Evolutionary conservation across 352 stramenopile genomes (phyloP).

Genomic region (Phytophthora sojae): DNA sequence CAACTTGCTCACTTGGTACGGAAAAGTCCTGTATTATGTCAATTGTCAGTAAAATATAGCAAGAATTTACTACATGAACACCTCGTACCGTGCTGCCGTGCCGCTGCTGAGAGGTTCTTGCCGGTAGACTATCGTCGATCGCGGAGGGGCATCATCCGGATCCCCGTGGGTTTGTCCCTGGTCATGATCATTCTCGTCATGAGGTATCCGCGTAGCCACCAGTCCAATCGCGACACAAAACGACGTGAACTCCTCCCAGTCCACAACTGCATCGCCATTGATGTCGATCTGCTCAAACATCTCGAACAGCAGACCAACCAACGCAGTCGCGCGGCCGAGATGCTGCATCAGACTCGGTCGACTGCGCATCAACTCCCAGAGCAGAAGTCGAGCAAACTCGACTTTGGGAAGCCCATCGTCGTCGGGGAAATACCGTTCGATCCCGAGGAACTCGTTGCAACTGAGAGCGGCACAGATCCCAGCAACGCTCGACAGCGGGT

Average conservation of each 20-base stretch:
- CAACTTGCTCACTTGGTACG: slow-evolving; percentile 70
- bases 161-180: slow-evolving; percentile 29
- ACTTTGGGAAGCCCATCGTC: slow-evolving; percentile 47
- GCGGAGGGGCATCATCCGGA: slow-evolving; percentile 23
- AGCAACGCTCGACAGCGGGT: slow-evolving; percentile 63
- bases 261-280: slow-evolving; percentile 76
- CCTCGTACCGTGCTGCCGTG: slow-evolving; percentile 22
- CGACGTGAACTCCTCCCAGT: slow-evolving; percentile 90
- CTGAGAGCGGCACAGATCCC: slow-evolving; percentile 68
- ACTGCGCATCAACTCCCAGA: slow-evolving; percentile 53
- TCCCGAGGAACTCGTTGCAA: slow-evolving; percentile 63
- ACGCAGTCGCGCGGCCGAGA: slow-evolving; percentile 35
- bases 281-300: slow-evolving; percentile 90
- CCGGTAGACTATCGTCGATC: slow-evolving; percentile 29
- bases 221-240: slow-evolving; percentile 79
- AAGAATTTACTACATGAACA: not conserved
- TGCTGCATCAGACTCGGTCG: slow-evolving; percentile 52
- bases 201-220: slow-evolving; percentile 45
- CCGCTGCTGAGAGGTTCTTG: slow-evolving; percentile 31
- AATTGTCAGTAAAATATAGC: not conserved
- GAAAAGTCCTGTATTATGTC: slow-evolving; percentile 49
- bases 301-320: slow-evolving; percentile 65
- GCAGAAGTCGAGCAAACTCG: slow-evolving; percentile 61
- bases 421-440: slow-evolving; percentile 59
- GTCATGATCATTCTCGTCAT: slow-evolving; percentile 37